Percentiles rank a stretch among this genome's conserved stretches.
phyloP scores from a whole-genome alignment of 768 basidiomycete species.

The Trametopsis cervina region DNA sequence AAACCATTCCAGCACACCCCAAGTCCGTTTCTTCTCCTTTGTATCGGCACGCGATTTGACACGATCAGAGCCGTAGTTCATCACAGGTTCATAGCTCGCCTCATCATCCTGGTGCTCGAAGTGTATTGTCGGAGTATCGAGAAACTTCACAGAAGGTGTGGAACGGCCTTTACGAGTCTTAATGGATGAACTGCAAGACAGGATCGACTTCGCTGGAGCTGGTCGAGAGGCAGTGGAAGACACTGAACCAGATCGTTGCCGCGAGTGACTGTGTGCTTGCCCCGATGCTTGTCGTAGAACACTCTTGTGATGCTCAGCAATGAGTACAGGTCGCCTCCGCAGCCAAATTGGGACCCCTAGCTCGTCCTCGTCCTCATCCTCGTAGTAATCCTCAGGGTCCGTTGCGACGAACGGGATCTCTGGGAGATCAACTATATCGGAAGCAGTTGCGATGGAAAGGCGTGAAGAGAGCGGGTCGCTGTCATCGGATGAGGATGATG shows the following conservation, averaged over 20 bases:
- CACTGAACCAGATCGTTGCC: conserved; percentile 32
- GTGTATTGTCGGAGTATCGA: conserved; percentile 56
- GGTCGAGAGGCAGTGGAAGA: conserved; percentile 24
- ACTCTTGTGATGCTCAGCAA: conserved; percentile 14
- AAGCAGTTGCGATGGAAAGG: conserved; percentile 16
- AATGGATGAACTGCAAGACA: conserved; percentile 44
- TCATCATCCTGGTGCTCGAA: conserved; percentile 30
- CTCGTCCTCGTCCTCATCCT: conserved; percentile 12
- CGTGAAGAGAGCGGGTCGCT: conserved; percentile 16
- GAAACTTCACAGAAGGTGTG: conserved; percentile 58
- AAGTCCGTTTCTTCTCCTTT: conserved; percentile 5
- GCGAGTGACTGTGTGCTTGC: conserved; percentile 19
- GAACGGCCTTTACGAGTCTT: conserved; percentile 27
- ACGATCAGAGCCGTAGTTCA: neutral
- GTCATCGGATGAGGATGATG: conserved; percentile 5
- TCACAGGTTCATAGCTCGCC: conserved; percentile 6
- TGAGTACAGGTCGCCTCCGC: conserved; percentile 21
- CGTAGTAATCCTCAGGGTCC: conserved; percentile 9
- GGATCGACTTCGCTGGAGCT: conserved; percentile 49
- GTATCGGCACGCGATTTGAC: neutral
- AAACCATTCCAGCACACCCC: conserved; percentile 13
- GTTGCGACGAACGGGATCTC: conserved; percentile 23
- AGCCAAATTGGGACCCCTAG: conserved; percentile 31
- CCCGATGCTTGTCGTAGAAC: conserved; percentile 14
- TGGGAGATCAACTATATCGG: conserved; percentile 19